Evolutionary conservation across 1,284 basidiomycete genomes (phyloP), one percentile per base, ranked within the genome.

Genomic region (Melampsora larici-populina): DNA sequence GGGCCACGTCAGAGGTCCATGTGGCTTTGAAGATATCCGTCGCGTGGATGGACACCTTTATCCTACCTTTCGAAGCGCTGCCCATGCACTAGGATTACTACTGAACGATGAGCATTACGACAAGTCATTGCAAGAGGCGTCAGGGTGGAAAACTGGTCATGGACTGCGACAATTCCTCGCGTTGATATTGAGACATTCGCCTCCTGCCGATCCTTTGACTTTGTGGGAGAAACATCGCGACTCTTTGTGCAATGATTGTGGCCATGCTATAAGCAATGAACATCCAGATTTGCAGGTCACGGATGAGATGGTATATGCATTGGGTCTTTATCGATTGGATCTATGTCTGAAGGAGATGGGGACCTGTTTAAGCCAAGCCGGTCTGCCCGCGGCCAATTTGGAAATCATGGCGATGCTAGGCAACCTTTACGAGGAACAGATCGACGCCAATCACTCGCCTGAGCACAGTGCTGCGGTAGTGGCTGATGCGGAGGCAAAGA

Each of bases 101-200:
- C 29, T 40, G 31, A 62, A 51, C 17, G 70, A 71, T 46, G 33
- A 46, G 4, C 70, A 71, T 24, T 63, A 62, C 36, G 13, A 63
- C 2, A 2, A 2, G 0, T 18, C 29, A 3, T 58, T 71, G 8
- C 1, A 33, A 9, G 70, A 71, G 11, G 70, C 70, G 3, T 21
- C 33, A 1, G 15, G 2, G 7, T 71, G 70, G 70, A 71, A 43
- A 55, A 6, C 40, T 2, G 70, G 58, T 13, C 6, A n/a, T n/a
- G 26, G 51, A 26, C 66, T 68, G 0, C 3, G 66, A 1, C 18
- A 49, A 13, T 46, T 67, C 21, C 40, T 67, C n/a, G 15, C 15
- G 1, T 46, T 67, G 21, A 67, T 67, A 1, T 11, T 67, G 36
- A 5, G 43, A 31, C 15, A 67, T 36, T 18, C 17, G 29, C 29